phyloP scores from a whole-genome alignment of 805 yeast genomes.

The Candida jianshihensis region DNA sequence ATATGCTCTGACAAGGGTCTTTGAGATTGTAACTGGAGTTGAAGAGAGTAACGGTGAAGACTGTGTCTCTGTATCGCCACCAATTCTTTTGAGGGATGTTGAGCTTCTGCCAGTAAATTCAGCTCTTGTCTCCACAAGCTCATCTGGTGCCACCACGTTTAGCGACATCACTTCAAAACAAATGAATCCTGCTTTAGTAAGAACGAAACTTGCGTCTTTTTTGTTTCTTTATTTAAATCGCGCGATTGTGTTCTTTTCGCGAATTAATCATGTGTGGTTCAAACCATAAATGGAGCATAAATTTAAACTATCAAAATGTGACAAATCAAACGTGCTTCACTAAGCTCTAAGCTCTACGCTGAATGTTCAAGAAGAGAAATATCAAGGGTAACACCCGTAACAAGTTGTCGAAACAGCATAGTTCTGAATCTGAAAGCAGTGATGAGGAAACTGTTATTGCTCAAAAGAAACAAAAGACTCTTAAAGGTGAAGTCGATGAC shows the following conservation, averaged over 20 bases:
- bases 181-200: no score
- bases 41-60: slow-evolving; percentile 73
- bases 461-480: slow-evolving; percentile 2
- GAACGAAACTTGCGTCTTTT: no score
- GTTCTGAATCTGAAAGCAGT: slow-evolving; percentile 8
- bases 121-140: slow-evolving; percentile 30
- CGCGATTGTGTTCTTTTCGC: no score
- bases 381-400: slow-evolving; percentile 15
- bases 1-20: slow-evolving; percentile 73
- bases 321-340: no score
- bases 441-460: slow-evolving; percentile 2
- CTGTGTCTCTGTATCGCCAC: slow-evolving; percentile 20
- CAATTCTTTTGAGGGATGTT: slow-evolving; percentile 13
- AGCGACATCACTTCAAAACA: slow-evolving; percentile 15
- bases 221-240: no score
- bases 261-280: no score
- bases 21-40: slow-evolving; percentile 88
- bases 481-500: no score
- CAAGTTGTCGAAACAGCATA: slow-evolving; percentile 7
- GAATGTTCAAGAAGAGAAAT: slow-evolving; percentile 35
- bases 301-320: no score
- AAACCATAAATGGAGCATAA: no score
- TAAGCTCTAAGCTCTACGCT: no score
- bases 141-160: slow-evolving; percentile 13
- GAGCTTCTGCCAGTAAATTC: slow-evolving; percentile 32